phyloP scores from a whole-genome alignment of 228 moss, liverwort and hornwort species.

The Sphagnum magellanicum region DNA sequence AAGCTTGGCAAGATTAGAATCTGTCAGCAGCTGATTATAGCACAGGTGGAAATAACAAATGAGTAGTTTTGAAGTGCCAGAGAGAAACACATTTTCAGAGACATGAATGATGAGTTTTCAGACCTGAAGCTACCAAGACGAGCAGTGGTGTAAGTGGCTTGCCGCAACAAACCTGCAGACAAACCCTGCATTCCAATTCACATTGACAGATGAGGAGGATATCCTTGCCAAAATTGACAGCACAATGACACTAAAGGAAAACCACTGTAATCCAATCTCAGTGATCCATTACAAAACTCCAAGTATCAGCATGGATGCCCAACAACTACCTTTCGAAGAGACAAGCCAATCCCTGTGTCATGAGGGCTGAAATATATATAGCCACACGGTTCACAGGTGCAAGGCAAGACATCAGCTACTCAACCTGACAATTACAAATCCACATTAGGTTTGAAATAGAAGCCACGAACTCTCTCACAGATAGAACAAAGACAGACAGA shows the following conservation, averaged over 20 bases:
- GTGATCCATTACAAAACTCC: too few species aligned
- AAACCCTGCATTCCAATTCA: constrained; percentile 50
- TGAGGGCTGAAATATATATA: too few species aligned
- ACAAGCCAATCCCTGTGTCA: neutral
- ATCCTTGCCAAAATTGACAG: neutral
- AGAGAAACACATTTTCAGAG: neutral
- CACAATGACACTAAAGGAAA: neutral
- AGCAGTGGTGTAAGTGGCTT: constrained; percentile 97
- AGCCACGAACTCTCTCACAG: too few species aligned
- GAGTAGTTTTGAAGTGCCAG: neutral
- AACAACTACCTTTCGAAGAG: neutral
- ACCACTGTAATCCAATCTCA: neutral
- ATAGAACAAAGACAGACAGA: too few species aligned
- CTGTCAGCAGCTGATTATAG: too few species aligned
- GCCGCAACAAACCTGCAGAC: constrained; percentile 91
- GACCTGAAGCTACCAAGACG: constrained; percentile 78
- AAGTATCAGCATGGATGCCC: too few species aligned
- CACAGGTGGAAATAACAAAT: too few species aligned
- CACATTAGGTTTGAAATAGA: too few species aligned
- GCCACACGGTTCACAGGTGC: neutral
- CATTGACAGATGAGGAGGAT: neutral
- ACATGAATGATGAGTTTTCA: neutral
- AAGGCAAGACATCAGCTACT: neutral
- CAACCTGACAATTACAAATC: too few species aligned
- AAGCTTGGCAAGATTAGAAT: too few species aligned